A percentile compares a stretch with the other conserved stretches of the same genome.
Conservation (phyloP, 1,139 yeast species). For the Magnusiomyces starmeri region DNA sequence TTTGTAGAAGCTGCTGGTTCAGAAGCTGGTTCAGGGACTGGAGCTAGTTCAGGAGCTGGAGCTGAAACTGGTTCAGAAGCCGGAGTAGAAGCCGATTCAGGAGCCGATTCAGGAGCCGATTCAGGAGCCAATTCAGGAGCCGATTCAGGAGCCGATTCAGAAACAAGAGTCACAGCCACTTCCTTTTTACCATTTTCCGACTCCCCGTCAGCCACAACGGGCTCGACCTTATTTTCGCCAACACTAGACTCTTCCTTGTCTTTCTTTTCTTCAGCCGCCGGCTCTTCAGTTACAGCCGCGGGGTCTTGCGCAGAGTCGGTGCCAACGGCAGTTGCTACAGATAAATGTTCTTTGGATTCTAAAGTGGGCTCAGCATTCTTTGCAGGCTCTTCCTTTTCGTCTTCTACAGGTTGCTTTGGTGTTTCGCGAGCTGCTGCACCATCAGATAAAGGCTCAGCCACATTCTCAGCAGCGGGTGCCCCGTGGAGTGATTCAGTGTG, state of each 20-base stretch:
- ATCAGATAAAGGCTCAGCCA: too few species aligned
- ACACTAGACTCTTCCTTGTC: too few species aligned
- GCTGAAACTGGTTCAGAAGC: too few species aligned
- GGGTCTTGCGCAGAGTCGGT: background rate
- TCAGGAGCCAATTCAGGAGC: too few species aligned
- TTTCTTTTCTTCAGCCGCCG: too few species aligned
- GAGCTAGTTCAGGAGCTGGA: background rate
- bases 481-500: background rate
- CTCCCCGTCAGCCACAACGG: background rate
- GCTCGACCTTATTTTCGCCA: background rate
- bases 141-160: too few species aligned
- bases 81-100: too few species aligned
- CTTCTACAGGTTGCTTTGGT: background rate
- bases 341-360: background rate
- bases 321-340: too few species aligned
- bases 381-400: background rate
- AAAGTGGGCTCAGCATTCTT: background rate
- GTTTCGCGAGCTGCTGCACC: too few species aligned
- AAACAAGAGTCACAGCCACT: conserved; percentile 6
- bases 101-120: too few species aligned
- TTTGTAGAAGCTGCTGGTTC: background rate
- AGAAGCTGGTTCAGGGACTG: background rate
- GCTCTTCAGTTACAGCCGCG: background rate
- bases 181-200: background rate
- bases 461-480: background rate